These are phyloP conservation scores for Neurospora sp. DNA, from an alignment of 495 filamentous ascomycete species.

Conservation along the genomic window DNA sequence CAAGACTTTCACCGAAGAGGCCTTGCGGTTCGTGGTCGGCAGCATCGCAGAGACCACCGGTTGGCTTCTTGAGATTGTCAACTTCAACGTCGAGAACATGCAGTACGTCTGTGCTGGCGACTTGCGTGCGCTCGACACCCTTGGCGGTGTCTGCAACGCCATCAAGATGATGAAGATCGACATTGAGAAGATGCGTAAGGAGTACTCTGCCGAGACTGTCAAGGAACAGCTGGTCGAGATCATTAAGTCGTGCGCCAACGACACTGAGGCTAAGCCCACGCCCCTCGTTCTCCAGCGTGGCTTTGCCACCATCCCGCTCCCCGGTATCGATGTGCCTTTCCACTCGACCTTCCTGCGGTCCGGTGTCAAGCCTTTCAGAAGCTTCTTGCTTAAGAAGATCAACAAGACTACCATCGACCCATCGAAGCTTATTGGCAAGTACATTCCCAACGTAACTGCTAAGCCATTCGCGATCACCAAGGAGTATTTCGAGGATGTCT, in stretches of 20 bases:
- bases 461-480: constrained; percentile 90
- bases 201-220: constrained; percentile 61
- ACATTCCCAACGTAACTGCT: constrained; percentile 97
- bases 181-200: constrained; percentile 82
- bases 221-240: constrained; percentile 41
- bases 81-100: constrained; percentile 97
- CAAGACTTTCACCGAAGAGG: constrained; percentile 95
- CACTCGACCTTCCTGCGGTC: constrained; percentile 95
- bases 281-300: constrained; percentile 85
- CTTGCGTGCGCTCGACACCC: constrained; percentile 86
- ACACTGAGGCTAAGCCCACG: constrained; percentile 77
- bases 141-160: constrained; percentile 87
- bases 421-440: constrained; percentile 91
- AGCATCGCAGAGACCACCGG: constrained; percentile 84
- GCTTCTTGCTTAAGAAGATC: constrained; percentile 98
- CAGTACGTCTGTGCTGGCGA: constrained; percentile 98
- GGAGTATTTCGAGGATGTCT: constrained; percentile 99
- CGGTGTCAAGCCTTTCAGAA: constrained; percentile 96
- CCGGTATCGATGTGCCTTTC: constrained; percentile 97
- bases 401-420: constrained; percentile 97
- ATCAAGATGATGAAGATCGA: constrained; percentile 93
- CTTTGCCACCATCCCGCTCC: constrained; percentile 92
- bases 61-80: constrained; percentile 97
- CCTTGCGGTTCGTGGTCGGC: constrained; percentile 88
- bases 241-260: constrained; percentile 75